These are phyloP conservation scores for Agaricus sinodeliciosus DNA, from an alignment of 768 basidiomycete genomes.

Conservation along the genomic window DNA sequence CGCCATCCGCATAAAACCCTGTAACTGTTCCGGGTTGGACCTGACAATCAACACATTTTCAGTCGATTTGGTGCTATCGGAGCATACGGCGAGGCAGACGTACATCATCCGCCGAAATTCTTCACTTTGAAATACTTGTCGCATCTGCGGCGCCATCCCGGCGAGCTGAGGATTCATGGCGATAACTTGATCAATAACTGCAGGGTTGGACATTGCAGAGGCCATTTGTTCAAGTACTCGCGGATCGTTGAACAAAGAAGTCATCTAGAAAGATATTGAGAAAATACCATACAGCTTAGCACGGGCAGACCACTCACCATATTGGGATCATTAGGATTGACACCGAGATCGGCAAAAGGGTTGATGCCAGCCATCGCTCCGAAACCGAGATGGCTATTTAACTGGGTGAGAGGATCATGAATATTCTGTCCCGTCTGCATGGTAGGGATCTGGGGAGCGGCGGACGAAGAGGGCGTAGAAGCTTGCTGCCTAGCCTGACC, in stretches of 20 bases:
- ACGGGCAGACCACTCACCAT: conserved; percentile 53
- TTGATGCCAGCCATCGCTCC: conserved; percentile 83
- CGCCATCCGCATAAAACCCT: conserved; percentile 73
- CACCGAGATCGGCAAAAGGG: conserved; percentile 85
- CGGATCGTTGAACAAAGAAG: conserved; percentile 79
- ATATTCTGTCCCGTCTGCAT: conserved; percentile 93
- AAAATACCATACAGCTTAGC: background rate
- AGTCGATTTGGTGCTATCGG: too few species aligned
- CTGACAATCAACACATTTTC: conserved; percentile 21
- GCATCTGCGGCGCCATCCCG: conserved; percentile 72
- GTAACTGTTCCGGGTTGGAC: conserved; percentile 72
- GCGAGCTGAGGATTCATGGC: conserved; percentile 73
- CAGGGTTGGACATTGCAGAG: conserved; percentile 78
- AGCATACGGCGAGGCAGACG: conserved; percentile 17
- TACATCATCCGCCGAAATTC: conserved; percentile 73
- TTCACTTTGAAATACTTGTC: conserved; percentile 72
- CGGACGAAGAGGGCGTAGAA: conserved; percentile 14
- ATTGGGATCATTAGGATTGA: conserved; percentile 92
- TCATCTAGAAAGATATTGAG: conserved; percentile 43
- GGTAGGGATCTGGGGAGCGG: conserved; percentile 61
- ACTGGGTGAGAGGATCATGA: conserved; percentile 76
- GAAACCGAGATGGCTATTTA: conserved; percentile 73
- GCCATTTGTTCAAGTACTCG: conserved; percentile 88
- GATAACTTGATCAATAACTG: conserved; percentile 84
- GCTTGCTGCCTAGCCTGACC: conserved; percentile 53